These are phyloP conservation scores for Heterobasidion occidentale DNA, from an alignment of 1,284 basidiomycete species.

Conservation along the genomic window DNA sequence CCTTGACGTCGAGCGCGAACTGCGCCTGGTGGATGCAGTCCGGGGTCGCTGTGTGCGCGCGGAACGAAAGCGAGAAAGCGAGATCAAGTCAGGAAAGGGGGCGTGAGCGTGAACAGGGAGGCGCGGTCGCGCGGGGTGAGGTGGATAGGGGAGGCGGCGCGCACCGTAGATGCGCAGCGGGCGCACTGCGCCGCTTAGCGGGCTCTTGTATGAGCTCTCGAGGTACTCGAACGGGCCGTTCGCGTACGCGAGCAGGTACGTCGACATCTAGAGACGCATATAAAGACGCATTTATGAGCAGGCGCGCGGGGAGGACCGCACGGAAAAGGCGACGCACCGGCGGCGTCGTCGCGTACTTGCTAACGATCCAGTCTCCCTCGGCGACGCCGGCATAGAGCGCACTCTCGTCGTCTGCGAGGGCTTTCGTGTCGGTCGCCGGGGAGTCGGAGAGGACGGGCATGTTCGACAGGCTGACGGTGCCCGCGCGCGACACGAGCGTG, in stretches of 20 bases:
- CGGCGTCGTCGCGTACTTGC: constrained; percentile 71
- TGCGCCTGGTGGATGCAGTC: constrained; percentile 80
- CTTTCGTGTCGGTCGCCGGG: constrained; percentile 19
- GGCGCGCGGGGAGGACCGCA: neutral
- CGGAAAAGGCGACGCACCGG: constrained; percentile 22
- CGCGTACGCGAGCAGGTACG: constrained; percentile 89
- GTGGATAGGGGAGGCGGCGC: constrained; percentile 6
- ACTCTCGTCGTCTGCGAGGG: neutral
- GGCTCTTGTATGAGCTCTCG: constrained; percentile 74
- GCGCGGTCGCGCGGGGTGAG: constrained; percentile 10
- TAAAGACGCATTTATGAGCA: neutral
- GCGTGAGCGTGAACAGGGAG: too few relatives aligned
- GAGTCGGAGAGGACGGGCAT: constrained; percentile 69
- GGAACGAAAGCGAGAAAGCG: too few relatives aligned
- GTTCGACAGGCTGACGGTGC: constrained; percentile 79
- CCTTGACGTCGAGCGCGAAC: constrained; percentile 87
- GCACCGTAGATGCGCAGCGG: constrained; percentile 81
- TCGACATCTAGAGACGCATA: constrained; percentile 57
- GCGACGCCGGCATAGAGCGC: constrained; percentile 10
- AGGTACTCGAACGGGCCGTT: constrained; percentile 78
- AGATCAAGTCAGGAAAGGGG: too few relatives aligned
- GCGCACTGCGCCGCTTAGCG: constrained; percentile 74
- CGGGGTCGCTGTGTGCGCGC: constrained; percentile 53
- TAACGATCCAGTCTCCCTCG: constrained; percentile 69
- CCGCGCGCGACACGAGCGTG: constrained; percentile 77